Conservation (phyloP, 1,284 basidiomycete genomes). For the Pisolithus thermaeus region DNA sequence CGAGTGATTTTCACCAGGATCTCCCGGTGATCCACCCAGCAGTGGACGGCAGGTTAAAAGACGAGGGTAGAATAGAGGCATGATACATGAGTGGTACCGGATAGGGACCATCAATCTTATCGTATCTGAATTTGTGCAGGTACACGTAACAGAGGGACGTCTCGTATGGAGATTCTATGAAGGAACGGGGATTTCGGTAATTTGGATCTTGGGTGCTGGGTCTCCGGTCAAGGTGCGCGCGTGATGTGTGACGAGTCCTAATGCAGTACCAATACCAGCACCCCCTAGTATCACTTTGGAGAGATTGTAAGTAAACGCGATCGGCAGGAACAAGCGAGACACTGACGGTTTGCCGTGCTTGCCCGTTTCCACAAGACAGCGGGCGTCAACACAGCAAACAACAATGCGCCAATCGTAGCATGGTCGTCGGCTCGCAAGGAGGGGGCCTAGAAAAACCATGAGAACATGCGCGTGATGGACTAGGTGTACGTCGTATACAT, state of each 20-base stretch:
- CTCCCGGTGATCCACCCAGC: constrained; percentile 61
- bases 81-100: constrained; percentile 8
- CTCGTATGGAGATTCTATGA: constrained; percentile 1
- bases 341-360: constrained; percentile 48
- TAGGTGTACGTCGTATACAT: constrained; percentile 36
- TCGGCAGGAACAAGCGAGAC: neutral
- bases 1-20: constrained; percentile 40
- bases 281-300: constrained; percentile 60
- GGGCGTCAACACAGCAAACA: constrained; percentile 57
- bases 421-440: constrained; percentile 61
- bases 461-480: neutral
- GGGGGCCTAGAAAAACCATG: constrained; percentile 36
- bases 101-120: neutral
- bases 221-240: constrained; percentile 46
- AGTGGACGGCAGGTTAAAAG: constrained; percentile 68
- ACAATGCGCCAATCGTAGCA: constrained; percentile 59
- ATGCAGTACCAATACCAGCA: constrained; percentile 56
- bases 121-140: neutral
- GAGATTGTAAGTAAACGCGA: neutral
- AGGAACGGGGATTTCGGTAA: constrained; percentile 24
- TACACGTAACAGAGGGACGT: neutral
- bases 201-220: constrained; percentile 34
- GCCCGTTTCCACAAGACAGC: constrained; percentile 66
- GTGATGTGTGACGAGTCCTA: constrained; percentile 54
- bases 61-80: constrained; percentile 40